Percentiles rank a stretch among this genome's conserved stretches.
These are phyloP conservation scores for Tephrocybe sp. DNA, from an alignment of 768 basidiomycete species.

Conservation along the genomic window DNA sequence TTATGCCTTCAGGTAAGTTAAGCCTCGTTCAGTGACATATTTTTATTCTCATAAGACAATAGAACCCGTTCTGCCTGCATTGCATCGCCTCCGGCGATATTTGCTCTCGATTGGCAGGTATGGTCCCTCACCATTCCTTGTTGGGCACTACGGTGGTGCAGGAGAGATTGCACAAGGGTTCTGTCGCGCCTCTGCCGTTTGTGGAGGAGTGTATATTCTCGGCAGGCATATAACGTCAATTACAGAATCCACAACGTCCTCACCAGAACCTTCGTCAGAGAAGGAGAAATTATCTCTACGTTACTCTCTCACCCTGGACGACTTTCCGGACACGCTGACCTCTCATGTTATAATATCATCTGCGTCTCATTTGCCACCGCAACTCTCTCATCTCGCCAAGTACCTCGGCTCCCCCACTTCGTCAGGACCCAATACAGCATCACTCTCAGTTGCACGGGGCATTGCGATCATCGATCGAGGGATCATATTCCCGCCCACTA, in stretches of 20 bases:
- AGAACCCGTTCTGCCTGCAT: conserved; percentile 69
- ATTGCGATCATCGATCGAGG: conserved; percentile 39
- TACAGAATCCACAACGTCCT: conserved; percentile 9
- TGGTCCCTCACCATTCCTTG: conserved; percentile 77
- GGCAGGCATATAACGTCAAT: conserved; percentile 45
- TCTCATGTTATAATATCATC: conserved; percentile 59
- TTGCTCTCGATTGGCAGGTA: conserved; percentile 83
- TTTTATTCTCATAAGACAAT: conserved; percentile 9
- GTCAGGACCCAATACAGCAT: not conserved
- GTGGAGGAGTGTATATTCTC: conserved; percentile 72
- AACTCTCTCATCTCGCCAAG: conserved; percentile 23
- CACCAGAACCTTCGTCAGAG: not conserved
- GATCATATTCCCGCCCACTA: conserved; percentile 24
- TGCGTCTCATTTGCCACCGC: conserved; percentile 29
- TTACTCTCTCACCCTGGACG: conserved; percentile 54
- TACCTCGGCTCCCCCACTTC: conserved; percentile 7
- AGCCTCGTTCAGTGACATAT: not conserved
- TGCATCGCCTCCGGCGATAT: conserved; percentile 72
- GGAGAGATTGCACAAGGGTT: conserved; percentile 95
- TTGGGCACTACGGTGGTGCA: conserved; percentile 93
- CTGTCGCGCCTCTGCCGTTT: conserved; percentile 83
- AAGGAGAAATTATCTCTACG: conserved; percentile 12
- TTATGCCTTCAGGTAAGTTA: conserved; percentile 53
- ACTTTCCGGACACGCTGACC: conserved; percentile 58
- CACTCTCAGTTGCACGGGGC: conserved; percentile 25